phyloP scores from a whole-genome alignment of 1,139 yeast species.

The Pneumocystis canis region DNA sequence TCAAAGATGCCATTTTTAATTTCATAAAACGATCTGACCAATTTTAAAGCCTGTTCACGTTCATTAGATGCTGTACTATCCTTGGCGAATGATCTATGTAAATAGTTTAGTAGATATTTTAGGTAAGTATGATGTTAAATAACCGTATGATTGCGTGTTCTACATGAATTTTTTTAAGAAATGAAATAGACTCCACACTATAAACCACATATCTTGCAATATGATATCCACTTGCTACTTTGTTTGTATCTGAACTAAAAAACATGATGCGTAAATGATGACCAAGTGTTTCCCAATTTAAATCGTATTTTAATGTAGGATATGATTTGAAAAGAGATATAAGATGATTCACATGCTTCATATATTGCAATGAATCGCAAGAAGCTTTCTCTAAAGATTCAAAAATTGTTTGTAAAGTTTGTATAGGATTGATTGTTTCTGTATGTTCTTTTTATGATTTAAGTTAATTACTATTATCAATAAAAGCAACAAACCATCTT shows the following conservation, averaged over 20 bases:
- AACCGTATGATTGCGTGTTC: conserved; percentile 52
- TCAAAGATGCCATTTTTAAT: conserved; percentile 42
- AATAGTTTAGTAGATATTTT: conserved; percentile 24
- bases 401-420: conserved; percentile 29
- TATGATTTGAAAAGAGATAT: conserved; percentile 42
- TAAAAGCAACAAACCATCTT: neutral
- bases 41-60: conserved; percentile 63
- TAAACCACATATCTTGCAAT: conserved; percentile 51
- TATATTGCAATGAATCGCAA: conserved; percentile 34
- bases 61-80: conserved; percentile 27
- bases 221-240: conserved; percentile 63
- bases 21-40: conserved; percentile 48
- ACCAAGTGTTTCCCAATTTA: conserved; percentile 43
- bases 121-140: conserved; percentile 40
- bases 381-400: conserved; percentile 33
- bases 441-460: neutral
- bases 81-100: neutral
- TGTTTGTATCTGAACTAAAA: conserved; percentile 26
- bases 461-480: neutral
- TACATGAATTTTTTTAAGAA: conserved; percentile 35
- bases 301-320: conserved; percentile 51
- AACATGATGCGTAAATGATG: neutral
- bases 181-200: conserved; percentile 36
- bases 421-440: neutral
- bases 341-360: conserved; percentile 49